Evolutionary conservation across 768 basidiomycete species (phyloP).

Genomic region (Phaeotremella skinneri): DNA sequence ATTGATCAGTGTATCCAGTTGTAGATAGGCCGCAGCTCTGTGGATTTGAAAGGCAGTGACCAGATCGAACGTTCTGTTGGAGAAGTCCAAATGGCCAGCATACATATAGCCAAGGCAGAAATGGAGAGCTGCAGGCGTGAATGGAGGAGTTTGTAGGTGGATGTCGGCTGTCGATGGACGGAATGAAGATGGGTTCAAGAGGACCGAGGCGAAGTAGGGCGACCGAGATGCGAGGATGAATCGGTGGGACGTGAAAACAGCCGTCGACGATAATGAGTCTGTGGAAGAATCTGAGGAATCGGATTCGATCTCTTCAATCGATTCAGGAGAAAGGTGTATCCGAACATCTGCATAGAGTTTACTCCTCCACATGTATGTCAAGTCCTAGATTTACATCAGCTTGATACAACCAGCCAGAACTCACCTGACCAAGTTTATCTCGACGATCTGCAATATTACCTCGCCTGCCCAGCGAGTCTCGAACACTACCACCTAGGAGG

Average conservation of each 20-base stretch:
- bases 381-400: conserved; percentile 56
- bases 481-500: conserved; percentile 69
- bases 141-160: conserved; percentile 82
- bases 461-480: conserved; percentile 49
- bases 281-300: conserved; percentile 29
- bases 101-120: conserved; percentile 94
- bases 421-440: conserved; percentile 73
- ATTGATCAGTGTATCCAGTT: conserved; percentile 66
- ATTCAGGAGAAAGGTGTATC: conserved; percentile 59
- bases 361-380: conserved; percentile 95
- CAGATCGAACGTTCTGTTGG: conserved; percentile 88
- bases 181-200: conserved; percentile 65
- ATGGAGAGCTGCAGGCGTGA: conserved; percentile 88
- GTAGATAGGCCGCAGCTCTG: conserved; percentile 75
- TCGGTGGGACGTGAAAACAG: conserved; percentile 85
- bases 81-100: conserved; percentile 89
- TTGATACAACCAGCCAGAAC: background rate
- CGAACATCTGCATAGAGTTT: conserved; percentile 89
- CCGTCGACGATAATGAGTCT: conserved; percentile 58
- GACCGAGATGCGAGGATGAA: conserved; percentile 88
- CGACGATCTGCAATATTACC: conserved; percentile 61
- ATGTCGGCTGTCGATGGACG: conserved; percentile 51
- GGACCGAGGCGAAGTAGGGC: conserved; percentile 77
- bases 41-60: conserved; percentile 86
- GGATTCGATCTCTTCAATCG: conserved; percentile 1